These are phyloP conservation scores for Pascua sp. DNA, from an alignment of 1,284 basidiomycete species.

Conservation along the genomic window DNA sequence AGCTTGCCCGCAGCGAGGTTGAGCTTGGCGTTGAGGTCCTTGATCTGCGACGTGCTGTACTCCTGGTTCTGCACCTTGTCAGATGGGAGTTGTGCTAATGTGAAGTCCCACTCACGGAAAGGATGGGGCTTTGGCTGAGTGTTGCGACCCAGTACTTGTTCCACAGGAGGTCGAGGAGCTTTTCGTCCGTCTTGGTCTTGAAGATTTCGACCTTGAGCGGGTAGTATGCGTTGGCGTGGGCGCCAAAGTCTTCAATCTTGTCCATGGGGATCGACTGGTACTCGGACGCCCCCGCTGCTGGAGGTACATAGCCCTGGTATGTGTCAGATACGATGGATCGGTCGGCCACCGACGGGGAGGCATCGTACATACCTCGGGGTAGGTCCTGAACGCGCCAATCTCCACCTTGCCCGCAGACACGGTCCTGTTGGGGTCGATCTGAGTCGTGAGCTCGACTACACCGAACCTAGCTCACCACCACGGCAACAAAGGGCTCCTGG, in stretches of 20 bases:
- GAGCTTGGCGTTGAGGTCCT: slow-evolving; percentile 84
- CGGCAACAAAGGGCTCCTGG: slow-evolving; percentile 94
- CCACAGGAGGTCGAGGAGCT: slow-evolving; percentile 86
- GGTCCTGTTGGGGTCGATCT: slow-evolving; percentile 98
- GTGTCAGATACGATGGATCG: neutral
- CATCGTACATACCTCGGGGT: slow-evolving; percentile 66
- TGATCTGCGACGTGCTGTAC: slow-evolving; percentile 82
- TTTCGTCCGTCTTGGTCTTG: slow-evolving; percentile 81
- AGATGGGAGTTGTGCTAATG: neutral
- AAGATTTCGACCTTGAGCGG: slow-evolving; percentile 90
- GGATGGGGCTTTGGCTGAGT: slow-evolving; percentile 80
- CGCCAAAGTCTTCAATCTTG: slow-evolving; percentile 97
- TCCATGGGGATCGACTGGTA: slow-evolving; percentile 91
- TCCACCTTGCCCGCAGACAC: slow-evolving; percentile 97
- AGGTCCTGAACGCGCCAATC: slow-evolving; percentile 96
- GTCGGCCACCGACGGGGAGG: neutral
- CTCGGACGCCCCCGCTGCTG: slow-evolving; percentile 63
- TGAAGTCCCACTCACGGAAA: slow-evolving; percentile 69
- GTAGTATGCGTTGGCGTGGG: slow-evolving; percentile 96
- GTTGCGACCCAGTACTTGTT: slow-evolving; percentile 99
- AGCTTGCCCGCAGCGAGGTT: slow-evolving; percentile 28
- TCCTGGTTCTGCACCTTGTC: slow-evolving; percentile 67
- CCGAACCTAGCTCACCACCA: slow-evolving; percentile 66
- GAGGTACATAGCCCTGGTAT: slow-evolving; percentile 69
- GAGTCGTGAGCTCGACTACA: neutral